Evolutionary conservation across 2,329 filamentous ascomycete species (phyloP).

Genomic region (Botrytis elliptica): DNA sequence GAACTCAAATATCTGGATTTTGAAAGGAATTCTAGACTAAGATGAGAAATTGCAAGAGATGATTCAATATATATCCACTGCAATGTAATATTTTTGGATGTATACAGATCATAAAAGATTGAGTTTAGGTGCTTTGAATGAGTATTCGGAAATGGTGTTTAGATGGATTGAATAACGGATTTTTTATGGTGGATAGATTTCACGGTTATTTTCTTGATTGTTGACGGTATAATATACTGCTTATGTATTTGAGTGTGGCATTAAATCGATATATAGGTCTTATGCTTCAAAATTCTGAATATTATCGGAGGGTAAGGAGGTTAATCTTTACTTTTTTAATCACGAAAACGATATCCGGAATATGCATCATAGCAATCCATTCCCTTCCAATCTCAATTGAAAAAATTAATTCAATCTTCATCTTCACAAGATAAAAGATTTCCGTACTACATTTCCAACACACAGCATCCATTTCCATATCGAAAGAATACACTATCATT

Average conservation of each 20-base stretch:
- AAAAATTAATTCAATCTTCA: not conserved
- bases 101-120: not conserved
- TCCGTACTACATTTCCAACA: not conserved
- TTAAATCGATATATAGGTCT: rapidly evolving
- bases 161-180: not conserved
- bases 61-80: not conserved
- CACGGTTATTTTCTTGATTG: too few species aligned
- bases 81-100: not conserved
- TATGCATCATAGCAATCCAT: too few species aligned
- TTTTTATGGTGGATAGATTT: not conserved
- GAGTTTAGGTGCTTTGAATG: not conserved
- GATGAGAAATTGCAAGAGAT: too few species aligned
- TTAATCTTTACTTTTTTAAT: too few species aligned
- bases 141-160: not conserved
- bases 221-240: too few species aligned
- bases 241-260: too few species aligned
- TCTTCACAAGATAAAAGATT: not conserved
- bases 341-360: too few species aligned
- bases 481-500: not conserved
- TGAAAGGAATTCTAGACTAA: too few species aligned
- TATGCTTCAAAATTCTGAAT: too few species aligned
- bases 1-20: not conserved
- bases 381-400: not conserved
- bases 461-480: not conserved
- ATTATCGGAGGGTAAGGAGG: too few species aligned